These are phyloP conservation scores for Macrocybe gigantea DNA, from an alignment of 768 basidiomycete genomes.

Conservation along the genomic window DNA sequence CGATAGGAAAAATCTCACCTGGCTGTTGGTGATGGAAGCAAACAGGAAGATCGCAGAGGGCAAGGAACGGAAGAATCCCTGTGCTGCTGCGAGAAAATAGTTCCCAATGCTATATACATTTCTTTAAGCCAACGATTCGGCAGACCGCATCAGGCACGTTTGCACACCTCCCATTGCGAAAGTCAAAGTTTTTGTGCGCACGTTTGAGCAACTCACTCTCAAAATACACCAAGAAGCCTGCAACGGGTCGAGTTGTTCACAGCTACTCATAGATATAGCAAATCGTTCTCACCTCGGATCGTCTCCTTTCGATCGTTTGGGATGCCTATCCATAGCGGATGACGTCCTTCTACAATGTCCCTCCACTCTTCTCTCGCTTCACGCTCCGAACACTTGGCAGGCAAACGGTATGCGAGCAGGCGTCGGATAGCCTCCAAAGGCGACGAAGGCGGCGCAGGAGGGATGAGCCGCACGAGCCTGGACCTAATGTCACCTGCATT, in stretches of 20 bases:
- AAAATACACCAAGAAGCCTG: slow-evolving; percentile 91
- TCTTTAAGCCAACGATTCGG: background rate
- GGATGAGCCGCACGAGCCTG: slow-evolving; percentile 83
- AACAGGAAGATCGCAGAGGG: slow-evolving; percentile 94
- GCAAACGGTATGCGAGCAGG: slow-evolving; percentile 77
- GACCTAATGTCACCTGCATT: slow-evolving; percentile 55
- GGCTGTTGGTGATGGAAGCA: slow-evolving; percentile 83
- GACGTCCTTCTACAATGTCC: slow-evolving; percentile 85
- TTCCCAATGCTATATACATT: slow-evolving; percentile 64
- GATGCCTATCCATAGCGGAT: slow-evolving; percentile 76
- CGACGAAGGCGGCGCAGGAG: slow-evolving; percentile 49
- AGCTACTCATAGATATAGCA: background rate
- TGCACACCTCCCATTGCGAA: slow-evolving; percentile 78
- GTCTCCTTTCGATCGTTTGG: slow-evolving; percentile 88
- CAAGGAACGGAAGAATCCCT: slow-evolving; percentile 85
- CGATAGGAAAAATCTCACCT: slow-evolving; percentile 27
- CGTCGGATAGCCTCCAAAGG: slow-evolving; percentile 68
- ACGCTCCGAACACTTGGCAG: slow-evolving; percentile 57
- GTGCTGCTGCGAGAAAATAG: slow-evolving; percentile 86
- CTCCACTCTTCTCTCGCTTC: slow-evolving; percentile 89
- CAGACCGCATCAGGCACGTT: no score
- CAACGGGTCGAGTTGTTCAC: background rate
- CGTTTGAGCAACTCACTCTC: slow-evolving; percentile 83
- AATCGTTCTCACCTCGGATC: slow-evolving; percentile 61
- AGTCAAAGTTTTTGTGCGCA: slow-evolving; percentile 93